Conservation (phyloP, 768 basidiomycete species). For the Lactifluus piperatus region DNA sequence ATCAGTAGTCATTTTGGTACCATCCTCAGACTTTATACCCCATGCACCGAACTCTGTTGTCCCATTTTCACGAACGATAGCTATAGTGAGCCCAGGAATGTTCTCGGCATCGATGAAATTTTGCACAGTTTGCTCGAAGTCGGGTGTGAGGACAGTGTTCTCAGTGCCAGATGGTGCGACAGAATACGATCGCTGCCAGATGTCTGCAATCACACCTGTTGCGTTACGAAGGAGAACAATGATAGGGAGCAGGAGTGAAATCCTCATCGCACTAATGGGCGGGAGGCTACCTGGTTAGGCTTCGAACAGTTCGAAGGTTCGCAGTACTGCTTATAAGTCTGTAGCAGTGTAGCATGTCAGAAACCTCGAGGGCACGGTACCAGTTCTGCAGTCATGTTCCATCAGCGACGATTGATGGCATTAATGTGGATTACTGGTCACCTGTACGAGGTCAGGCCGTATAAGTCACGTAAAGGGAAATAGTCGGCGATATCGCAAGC, state of each 20-base stretch:
- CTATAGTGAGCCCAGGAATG: conserved; percentile 9
- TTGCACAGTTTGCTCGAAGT: background rate
- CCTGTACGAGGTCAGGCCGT: background rate
- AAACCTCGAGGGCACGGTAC: no score
- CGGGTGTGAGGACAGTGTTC: conserved; percentile 5
- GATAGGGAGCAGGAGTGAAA: background rate
- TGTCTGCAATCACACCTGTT: background rate
- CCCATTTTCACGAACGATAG: background rate
- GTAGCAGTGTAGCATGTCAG: background rate
- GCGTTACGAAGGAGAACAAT: background rate
- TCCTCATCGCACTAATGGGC: background rate
- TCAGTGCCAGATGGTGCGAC: background rate
- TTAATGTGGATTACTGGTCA: background rate
- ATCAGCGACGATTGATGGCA: background rate
- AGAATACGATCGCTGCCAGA: background rate
- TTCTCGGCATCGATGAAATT: background rate
- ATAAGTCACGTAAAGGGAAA: no score
- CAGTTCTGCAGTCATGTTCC: background rate
- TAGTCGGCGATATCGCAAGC: no score
- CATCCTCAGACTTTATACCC: conserved; percentile 10
- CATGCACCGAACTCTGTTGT: conserved; percentile 6
- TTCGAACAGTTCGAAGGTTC: no score
- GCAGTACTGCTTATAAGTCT: background rate
- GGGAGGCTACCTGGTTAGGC: background rate
- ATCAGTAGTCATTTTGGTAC: conserved; percentile 12